Percentiles rank a stretch among this genome's conserved stretches.
Evolutionary conservation across 2,329 filamentous ascomycete genomes (phyloP).

Genomic region (Calonectria ilicicola): DNA sequence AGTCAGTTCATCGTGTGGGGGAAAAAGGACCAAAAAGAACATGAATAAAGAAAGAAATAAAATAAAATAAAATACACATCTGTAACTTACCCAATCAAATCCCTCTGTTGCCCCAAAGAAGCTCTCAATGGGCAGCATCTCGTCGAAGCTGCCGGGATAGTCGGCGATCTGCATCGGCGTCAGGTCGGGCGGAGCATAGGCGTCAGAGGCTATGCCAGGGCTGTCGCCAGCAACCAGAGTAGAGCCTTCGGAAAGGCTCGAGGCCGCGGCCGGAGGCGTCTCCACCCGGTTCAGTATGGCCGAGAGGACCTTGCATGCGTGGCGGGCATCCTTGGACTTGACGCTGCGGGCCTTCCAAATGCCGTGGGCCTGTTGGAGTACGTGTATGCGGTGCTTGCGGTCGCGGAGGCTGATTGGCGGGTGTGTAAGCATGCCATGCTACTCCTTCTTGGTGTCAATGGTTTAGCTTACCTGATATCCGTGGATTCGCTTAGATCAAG

Average conservation of each 20-base stretch:
- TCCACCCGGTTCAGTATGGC: slow-evolving; percentile 56
- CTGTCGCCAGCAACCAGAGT: slow-evolving; percentile 19
- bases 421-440: neutral
- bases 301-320: slow-evolving; percentile 56
- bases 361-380: slow-evolving; percentile 54
- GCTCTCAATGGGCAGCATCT: slow-evolving; percentile 51
- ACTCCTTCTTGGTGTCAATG: neutral
- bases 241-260: slow-evolving; percentile 8
- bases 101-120: slow-evolving; percentile 48
- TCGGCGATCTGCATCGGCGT: slow-evolving; percentile 25
- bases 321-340: slow-evolving; percentile 55
- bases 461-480: slow-evolving; percentile 48
- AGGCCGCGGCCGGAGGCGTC: slow-evolving; percentile 18
- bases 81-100: slow-evolving; percentile 55
- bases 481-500: slow-evolving; percentile 59
- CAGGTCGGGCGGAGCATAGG: slow-evolving; percentile 17
- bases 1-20: neutral
- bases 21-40: neutral
- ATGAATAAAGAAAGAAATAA: neutral
- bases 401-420: slow-evolving; percentile 40
- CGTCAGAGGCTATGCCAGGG: neutral
- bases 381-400: slow-evolving; percentile 48
- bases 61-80: neutral
- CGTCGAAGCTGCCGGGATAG: slow-evolving; percentile 45
- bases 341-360: slow-evolving; percentile 56